phyloP scores from a whole-genome alignment of 2,329 filamentous ascomycete genomes.

The Aspergillus floridensis region DNA sequence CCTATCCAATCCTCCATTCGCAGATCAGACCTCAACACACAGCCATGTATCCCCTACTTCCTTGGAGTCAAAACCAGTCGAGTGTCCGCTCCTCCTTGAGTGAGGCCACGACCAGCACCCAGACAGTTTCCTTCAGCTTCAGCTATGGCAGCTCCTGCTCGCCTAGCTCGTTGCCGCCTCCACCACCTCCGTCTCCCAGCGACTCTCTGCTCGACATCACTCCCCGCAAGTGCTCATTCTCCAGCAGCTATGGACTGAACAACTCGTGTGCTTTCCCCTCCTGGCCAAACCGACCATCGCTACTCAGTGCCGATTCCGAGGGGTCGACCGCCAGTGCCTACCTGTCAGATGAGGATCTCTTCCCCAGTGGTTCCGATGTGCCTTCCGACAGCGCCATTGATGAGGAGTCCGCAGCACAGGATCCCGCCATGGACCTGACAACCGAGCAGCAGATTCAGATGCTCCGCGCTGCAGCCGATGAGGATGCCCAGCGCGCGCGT shows the following conservation, averaged over 20 bases:
- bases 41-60: constrained; percentile 23
- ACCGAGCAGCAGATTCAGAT: constrained; percentile 42
- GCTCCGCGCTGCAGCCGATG: constrained; percentile 35
- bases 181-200: constrained; percentile 39
- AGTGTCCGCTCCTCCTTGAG: constrained; percentile 23
- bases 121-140: constrained; percentile 24
- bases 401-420: constrained; percentile 27
- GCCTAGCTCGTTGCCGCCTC: constrained; percentile 31
- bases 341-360: constrained; percentile 44
- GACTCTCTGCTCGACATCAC: constrained; percentile 41
- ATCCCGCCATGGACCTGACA: constrained; percentile 31
- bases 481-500: constrained; percentile 36
- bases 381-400: constrained; percentile 26
- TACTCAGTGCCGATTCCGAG: constrained; percentile 33
- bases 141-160: constrained; percentile 28
- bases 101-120: constrained; percentile 20
- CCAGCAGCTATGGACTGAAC: constrained; percentile 37
- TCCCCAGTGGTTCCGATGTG: constrained; percentile 32
- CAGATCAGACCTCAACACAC: neutral
- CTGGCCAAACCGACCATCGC: constrained; percentile 43
- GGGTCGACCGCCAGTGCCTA: constrained; percentile 37
- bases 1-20: constrained; percentile 1
- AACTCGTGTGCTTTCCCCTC: constrained; percentile 45
- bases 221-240: constrained; percentile 44
- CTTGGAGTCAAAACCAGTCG: constrained; percentile 21